phyloP scores from a whole-genome alignment of 2,329 filamentous ascomycete genomes.

The Talaromyces albobiverticillius region DNA sequence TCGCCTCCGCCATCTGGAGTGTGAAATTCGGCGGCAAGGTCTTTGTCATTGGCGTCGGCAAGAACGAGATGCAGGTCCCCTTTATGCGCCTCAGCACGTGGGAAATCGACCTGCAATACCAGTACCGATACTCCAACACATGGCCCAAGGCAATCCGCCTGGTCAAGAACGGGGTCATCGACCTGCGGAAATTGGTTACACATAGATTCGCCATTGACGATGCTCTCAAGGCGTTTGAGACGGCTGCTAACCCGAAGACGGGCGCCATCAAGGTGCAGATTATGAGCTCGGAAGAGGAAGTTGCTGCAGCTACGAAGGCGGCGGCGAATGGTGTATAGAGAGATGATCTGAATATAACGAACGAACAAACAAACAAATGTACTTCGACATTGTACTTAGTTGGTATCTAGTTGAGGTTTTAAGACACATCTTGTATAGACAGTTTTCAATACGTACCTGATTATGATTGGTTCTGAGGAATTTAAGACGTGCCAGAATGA shows the following conservation, averaged over 20 bases:
- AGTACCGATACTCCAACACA: conserved; percentile 94
- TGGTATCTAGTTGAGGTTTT: neutral
- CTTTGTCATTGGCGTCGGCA: conserved; percentile 93
- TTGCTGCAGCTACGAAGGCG: conserved; percentile 18
- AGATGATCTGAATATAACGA: too few species aligned
- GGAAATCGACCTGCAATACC: conserved; percentile 93
- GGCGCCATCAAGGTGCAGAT: conserved; percentile 99
- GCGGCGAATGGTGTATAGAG: conserved; percentile 4
- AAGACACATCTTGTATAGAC: neutral
- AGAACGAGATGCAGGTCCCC: conserved; percentile 90
- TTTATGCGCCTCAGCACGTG: conserved; percentile 90
- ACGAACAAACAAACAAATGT: too few species aligned
- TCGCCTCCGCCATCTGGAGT: conserved; percentile 81
- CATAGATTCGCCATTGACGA: conserved; percentile 85
- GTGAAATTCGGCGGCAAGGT: conserved; percentile 95
- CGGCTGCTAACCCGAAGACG: conserved; percentile 80
- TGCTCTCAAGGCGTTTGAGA: conserved; percentile 84
- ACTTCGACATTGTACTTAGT: neutral
- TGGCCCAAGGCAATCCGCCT: conserved; percentile 92
- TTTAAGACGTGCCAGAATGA: too few species aligned
- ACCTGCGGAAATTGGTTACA: conserved; percentile 78
- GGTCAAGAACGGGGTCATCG: conserved; percentile 77
- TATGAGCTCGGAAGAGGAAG: conserved; percentile 47
- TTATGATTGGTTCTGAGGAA: too few species aligned
- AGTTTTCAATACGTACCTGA: neutral